Base-by-base conservation (phyloP, 2,329 filamentous ascomycete genomes). In the Pseudogymnoascus sp. region DNA sequence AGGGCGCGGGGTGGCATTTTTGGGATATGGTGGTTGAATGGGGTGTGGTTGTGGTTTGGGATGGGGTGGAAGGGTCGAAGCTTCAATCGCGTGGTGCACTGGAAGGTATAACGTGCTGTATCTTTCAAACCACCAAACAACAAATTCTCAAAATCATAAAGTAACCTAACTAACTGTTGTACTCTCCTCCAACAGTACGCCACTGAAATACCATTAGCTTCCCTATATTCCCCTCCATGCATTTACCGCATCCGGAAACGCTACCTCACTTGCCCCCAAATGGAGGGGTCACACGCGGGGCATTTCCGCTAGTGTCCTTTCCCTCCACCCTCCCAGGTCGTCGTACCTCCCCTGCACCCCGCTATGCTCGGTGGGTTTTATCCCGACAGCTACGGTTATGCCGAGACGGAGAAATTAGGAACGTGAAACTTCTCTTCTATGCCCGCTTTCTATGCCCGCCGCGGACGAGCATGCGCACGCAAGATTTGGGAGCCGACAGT, bases 1-100 rank as follows among this genome's bases (percentile, higher is more conserved):
- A 94, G 45, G 81, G 67, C 65, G 64, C 63, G 64, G 63, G 9
- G 69, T 62, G 29, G 61, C 25, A 39, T 35, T 39, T 8, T 29
- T 18, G 37, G 6, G 10, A 12, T 8, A 3, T 36, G 35, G 2
- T 13, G 27, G 25, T 58, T 35, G 27, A 52, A 29, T 7, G 48
- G 8, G 2, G 45, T 12, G 31, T 39, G 27, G 5, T 29, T 31
- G 40, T 8, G 29, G 33, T 25, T 33, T 15, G 25, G 18, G 33
- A 15, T 5, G 13, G 40, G 42, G 25, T 52, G 8, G 45, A 8
- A 52, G 9, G 45, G 12, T 48, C 6, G 21, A 33, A n/a, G n/a
- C n/a, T n/a, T n/a, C n/a, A n/a, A n/a, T n/a, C n/a, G n/a, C n/a
- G n/a, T n/a, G n/a, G n/a, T n/a, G n/a, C n/a, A n/a, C n/a, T n/a